Evolutionary conservation across 257 asterid species (phyloP), one percentile per base, ranked within the genome.

Genomic region (Nicotiana noctiflora): DNA sequence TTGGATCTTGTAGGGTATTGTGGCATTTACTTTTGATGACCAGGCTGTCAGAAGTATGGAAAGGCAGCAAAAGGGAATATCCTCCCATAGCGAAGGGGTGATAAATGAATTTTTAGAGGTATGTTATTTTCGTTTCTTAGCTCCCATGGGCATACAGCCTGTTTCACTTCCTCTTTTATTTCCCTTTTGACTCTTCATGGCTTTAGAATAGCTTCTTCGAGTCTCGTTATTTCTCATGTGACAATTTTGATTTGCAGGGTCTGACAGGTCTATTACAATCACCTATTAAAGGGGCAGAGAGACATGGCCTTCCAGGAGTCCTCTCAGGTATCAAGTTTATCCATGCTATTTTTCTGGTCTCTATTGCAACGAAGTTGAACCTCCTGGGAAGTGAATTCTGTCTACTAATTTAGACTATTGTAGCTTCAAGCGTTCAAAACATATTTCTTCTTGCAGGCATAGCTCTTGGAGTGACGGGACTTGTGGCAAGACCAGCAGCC

Each of bases 181-280:
- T 61, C 12, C 40, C 12, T 61, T 61, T 27, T 29, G 77, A 51
- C 52, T 15, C 27, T 68, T 81, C 44, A n/a, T 46, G 40, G 32
- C 44, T 18, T n/a, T 55, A 44, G 23, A 66, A 74, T 11, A 61
- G 80, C 51, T 80, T 31, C 59, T 18, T 62, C 68, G 25, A 32
- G 78, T 72, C 60, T 46, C 60, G 15, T 13, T 21, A 13, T 46
- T 21, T 72, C 78, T 46, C 7, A 72, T 72, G 77, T 46, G 13
- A 12, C 59, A 23, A 70, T 51, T 15, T 77, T 80, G 23, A 31
- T 14, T 66, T 67, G 83, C 84, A 95, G 99, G 99, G 99, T 57
- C 95, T 95, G 76, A 95, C 99, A 15, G 99, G 99, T 53, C 97
- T 95, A 80, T 97, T 95, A 77, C 99, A 95, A 67, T 93, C 97